Evolutionary conservation across 805 yeast genomes (phyloP).

Genomic region (Wickerhamomyces rabaulensis): DNA sequence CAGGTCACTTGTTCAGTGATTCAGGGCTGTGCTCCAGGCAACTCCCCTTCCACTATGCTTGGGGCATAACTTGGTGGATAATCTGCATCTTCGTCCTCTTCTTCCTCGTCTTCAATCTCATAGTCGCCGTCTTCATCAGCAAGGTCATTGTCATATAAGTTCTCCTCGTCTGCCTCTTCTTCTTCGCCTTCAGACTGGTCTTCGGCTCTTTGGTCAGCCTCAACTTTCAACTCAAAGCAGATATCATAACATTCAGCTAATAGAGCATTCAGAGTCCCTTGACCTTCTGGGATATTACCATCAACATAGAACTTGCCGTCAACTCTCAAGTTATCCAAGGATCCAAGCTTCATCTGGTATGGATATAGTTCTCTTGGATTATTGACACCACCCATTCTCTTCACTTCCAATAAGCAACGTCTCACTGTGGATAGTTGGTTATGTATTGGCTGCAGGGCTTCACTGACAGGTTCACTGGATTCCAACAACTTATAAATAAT

Average conservation of each 20-base stretch:
- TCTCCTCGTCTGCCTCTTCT: constrained; percentile 18
- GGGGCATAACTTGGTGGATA: constrained; percentile 21
- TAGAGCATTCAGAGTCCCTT: constrained; percentile 87
- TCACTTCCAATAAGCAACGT: constrained; percentile 82
- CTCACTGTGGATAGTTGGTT: constrained; percentile 91
- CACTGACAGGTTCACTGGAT: constrained; percentile 92
- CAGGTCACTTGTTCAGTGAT: too few relatives aligned
- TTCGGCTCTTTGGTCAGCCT: constrained; percentile 51
- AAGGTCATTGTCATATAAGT: constrained; percentile 18
- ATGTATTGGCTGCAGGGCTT: constrained; percentile 87
- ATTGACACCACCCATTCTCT: constrained; percentile 87
- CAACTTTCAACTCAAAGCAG: constrained; percentile 83
- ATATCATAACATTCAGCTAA: constrained; percentile 94
- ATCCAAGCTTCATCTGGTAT: constrained; percentile 88
- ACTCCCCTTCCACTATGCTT: constrained; percentile 15
- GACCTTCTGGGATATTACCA: constrained; percentile 94
- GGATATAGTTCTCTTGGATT: constrained; percentile 90
- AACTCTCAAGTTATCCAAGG: constrained; percentile 76
- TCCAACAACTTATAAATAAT: constrained; percentile 84
- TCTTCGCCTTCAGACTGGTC: constrained; percentile 24
- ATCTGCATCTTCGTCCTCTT: constrained; percentile 30
- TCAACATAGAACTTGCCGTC: constrained; percentile 93
- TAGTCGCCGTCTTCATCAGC: constrained; percentile 33
- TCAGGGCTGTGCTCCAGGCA: neutral
- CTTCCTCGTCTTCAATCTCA: constrained; percentile 29